These are phyloP conservation scores for Atkinsonella hypoxylon DNA, from an alignment of 2,329 filamentous ascomycete genomes.

Conservation along the genomic window DNA sequence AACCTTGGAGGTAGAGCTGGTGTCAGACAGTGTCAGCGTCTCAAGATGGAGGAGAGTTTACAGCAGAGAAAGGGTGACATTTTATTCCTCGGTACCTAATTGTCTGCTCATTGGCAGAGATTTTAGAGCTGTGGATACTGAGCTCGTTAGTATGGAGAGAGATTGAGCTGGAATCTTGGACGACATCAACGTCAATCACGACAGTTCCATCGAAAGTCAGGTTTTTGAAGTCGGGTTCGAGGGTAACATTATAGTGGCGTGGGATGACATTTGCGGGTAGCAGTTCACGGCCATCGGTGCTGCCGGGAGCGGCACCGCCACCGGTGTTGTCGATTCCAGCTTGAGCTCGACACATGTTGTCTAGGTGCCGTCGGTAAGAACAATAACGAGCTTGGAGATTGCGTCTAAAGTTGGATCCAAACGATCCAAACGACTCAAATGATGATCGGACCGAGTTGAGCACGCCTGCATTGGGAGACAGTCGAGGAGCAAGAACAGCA, in stretches of 20 bases:
- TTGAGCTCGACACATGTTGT: conserved; percentile 51
- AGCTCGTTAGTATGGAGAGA: conserved; percentile 82
- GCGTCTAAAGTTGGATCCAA: not conserved
- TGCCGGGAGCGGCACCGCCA: conserved; percentile 14
- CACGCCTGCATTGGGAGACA: not conserved
- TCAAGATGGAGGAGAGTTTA: too few relatives aligned
- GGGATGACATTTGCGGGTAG: conserved; percentile 87
- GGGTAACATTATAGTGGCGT: conserved; percentile 78
- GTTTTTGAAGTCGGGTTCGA: conserved; percentile 82
- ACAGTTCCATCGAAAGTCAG: conserved; percentile 77
- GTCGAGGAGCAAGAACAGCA: not conserved
- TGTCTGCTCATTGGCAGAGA: conserved; percentile 34
- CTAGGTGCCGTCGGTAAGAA: conserved; percentile 53
- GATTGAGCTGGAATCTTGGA: conserved; percentile 72
- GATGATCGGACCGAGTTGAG: not conserved
- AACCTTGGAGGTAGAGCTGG: conserved; percentile 30
- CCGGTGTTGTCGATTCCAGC: conserved; percentile 22
- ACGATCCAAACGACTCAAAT: not conserved
- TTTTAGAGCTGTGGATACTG: conserved; percentile 56
- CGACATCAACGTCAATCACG: conserved; percentile 75
- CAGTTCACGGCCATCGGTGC: conserved; percentile 51
- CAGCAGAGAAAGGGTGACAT: too few relatives aligned
- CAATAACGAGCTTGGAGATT: conserved; percentile 41
- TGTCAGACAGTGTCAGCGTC: not conserved
- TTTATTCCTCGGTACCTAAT: conserved; percentile 25